A percentile compares a stretch with the other conserved stretches of the same genome.
Conservation (phyloP, 495 filamentous ascomycete species). For the Hyaloscypha hepaticicola region DNA sequence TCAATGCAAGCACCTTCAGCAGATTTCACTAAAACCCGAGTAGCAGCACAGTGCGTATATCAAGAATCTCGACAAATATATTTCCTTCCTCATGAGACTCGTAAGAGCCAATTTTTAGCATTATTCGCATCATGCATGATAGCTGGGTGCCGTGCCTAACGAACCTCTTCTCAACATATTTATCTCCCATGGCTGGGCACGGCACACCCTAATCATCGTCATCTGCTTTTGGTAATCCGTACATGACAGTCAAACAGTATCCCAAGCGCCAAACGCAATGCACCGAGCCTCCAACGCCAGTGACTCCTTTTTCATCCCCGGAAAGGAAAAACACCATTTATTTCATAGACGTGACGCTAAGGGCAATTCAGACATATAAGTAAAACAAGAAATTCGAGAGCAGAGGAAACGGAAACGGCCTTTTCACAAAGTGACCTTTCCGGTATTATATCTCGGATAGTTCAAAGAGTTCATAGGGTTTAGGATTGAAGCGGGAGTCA, state of each 20-base stretch:
- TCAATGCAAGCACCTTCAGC: no score
- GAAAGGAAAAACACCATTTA: not conserved
- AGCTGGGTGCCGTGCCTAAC: no score
- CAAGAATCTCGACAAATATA: no score
- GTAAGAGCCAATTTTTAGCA: no score
- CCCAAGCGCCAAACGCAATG: conserved; percentile 19
- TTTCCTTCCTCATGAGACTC: no score
- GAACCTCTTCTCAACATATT: not conserved
- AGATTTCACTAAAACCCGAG: no score
- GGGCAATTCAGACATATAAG: conserved; percentile 15
- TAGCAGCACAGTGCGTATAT: no score
- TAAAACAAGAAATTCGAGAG: conserved; percentile 3
- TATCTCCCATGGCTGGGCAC: not conserved
- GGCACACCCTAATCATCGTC: not conserved
- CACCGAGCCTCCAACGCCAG: conserved; percentile 6
- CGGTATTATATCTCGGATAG: conserved; percentile 30
- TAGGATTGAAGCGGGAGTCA: conserved; percentile 24
- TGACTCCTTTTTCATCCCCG: no score
- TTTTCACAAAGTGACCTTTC: conserved; percentile 29
- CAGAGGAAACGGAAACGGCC: not conserved
- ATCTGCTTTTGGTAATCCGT: not conserved
- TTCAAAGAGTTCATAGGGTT: conserved; percentile 27
- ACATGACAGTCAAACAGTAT: conserved; percentile 5
- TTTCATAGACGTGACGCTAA: conserved; percentile 10
- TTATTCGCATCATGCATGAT: no score